Evolutionary conservation across 2,329 filamentous ascomycete species (phyloP).

Genomic region (Botrytis sinoallii): DNA sequence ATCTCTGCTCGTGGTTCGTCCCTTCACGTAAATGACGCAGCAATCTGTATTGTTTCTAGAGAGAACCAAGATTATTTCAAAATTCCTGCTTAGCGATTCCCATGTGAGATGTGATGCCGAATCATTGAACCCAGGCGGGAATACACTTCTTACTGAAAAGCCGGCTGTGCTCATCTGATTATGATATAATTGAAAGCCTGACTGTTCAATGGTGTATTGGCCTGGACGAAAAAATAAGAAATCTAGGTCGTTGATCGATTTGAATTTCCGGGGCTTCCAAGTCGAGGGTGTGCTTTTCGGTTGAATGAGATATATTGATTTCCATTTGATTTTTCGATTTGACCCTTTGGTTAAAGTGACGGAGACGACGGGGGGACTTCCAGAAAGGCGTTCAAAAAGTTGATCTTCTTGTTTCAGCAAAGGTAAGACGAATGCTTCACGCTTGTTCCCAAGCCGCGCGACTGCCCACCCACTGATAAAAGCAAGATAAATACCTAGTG

Average conservation of each 20-base stretch:
- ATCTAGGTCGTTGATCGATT: not conserved
- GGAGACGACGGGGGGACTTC: not conserved
- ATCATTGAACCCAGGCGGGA: not conserved
- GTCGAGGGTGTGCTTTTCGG: not conserved
- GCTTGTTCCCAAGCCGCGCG: not conserved
- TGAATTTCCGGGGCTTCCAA: not conserved
- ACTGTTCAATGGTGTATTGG: not conserved
- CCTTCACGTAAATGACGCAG: not conserved
- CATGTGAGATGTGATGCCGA: not conserved
- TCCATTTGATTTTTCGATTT: not conserved
- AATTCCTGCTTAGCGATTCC: not conserved
- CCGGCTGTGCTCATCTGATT: not conserved
- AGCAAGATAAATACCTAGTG: slow-evolving; percentile 1
- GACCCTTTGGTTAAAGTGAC: not conserved
- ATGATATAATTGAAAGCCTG: not conserved
- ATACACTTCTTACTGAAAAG: not conserved
- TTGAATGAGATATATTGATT: not conserved
- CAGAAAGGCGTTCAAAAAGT: not conserved
- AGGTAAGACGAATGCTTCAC: not conserved
- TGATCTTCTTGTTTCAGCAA: not conserved
- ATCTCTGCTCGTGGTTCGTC: not conserved
- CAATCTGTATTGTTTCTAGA: not conserved
- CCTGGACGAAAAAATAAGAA: not conserved
- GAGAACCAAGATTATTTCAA: not conserved
- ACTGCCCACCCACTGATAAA: not conserved